Base-by-base conservation (phyloP, 2,329 filamentous ascomycete species). In the Arthrobotrys iridis region DNA sequence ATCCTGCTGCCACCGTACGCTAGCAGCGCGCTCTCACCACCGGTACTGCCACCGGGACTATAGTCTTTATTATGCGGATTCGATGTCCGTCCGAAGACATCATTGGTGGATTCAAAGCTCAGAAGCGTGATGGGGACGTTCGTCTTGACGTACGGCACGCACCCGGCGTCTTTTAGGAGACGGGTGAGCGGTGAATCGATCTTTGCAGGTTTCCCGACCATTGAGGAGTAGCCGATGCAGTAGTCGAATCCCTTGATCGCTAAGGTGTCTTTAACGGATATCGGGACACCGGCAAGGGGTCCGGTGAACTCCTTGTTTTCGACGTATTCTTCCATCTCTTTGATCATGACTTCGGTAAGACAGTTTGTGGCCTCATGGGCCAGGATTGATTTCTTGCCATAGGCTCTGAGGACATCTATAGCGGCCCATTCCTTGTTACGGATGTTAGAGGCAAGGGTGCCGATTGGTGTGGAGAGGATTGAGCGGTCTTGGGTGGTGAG, bases 111-210 rank as follows among this genome's bases (percentile, higher is more conserved):
- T 82, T 96, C 93, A 79, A 96, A 96, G 68, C 90, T 93, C 41
- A 96, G 85, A 1, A 97, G 86, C 0, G 93, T 96, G 67, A 94
- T 91, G 3, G 93, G 94, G 1, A 96, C 82, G 77, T 95, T 95
- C 0, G 93, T 97, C 85, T 97, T 98, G 77, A 93, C 92, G 81
- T 96, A 97, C 0, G 93, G 93, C 1, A 97, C 86, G 0, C 93
- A 93, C 20, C 93, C 91, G 1, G 93, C 92, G 80, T 95, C 91
- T 80, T 96, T 96, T 59, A 97, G 85, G 43, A 98, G 82, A 66
- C 86, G 87, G 20, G 92, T 89, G 79, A 93, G 87, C 1, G 88
- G 84, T 0, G 93, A 93, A 83, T 97, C 93, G 26, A 87, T 82
- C 0, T 81, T 66, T 37, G 85, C 84, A 11, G 89, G 89, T 79